A percentile compares a stretch with the other conserved stretches of the same genome.
phyloP scores from a whole-genome alignment of 2,329 filamentous ascomycete species.

The Fusarium concolor region DNA sequence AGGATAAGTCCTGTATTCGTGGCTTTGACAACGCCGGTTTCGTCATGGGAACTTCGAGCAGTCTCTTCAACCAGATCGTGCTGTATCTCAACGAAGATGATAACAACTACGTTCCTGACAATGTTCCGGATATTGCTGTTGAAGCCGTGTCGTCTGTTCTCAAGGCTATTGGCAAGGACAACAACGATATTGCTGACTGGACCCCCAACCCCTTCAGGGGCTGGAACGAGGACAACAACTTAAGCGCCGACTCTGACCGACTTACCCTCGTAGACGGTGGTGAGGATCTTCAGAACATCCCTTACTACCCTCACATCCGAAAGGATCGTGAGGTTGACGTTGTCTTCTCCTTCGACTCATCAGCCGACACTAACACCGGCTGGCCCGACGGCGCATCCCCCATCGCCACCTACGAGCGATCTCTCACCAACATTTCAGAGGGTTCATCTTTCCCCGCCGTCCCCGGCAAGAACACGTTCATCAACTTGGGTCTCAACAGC shows the following conservation, averaged over 20 bases:
- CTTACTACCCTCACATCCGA: constrained; percentile 72
- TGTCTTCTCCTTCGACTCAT: constrained; percentile 73
- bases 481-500: constrained; percentile 68
- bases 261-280: constrained; percentile 86
- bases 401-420: constrained; percentile 67
- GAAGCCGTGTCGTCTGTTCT: constrained; percentile 64
- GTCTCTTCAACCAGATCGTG: constrained; percentile 78
- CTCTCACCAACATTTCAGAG: constrained; percentile 60
- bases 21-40: constrained; percentile 86
- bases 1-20: constrained; percentile 60
- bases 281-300: constrained; percentile 83
- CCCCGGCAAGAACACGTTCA: constrained; percentile 66
- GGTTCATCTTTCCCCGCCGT: constrained; percentile 69
- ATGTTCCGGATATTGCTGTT: constrained; percentile 56
- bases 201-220: constrained; percentile 68
- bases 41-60: constrained; percentile 84
- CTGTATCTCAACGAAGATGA: constrained; percentile 72
- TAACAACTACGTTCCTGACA: constrained; percentile 62
- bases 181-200: constrained; percentile 82
- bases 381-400: constrained; percentile 73
- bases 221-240: constrained; percentile 61
- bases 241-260: constrained; percentile 57
- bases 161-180: constrained; percentile 63
- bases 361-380: constrained; percentile 67
- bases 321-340: constrained; percentile 67